Evolutionary conservation across 1,139 yeast species (phyloP).

Genomic region (Pichia kudriavzevii): DNA sequence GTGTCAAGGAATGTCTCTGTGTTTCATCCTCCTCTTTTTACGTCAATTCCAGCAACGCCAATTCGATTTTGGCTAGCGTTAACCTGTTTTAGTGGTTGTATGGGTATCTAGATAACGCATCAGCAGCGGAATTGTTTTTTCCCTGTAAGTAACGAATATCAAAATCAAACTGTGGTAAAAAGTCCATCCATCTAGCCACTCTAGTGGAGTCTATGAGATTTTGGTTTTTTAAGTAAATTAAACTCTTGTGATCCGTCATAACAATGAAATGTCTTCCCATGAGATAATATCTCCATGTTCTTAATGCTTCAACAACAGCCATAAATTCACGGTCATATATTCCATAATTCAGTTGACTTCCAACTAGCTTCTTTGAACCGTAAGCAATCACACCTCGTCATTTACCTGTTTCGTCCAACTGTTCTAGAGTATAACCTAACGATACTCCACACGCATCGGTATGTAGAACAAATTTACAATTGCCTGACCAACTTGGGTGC

Average conservation of each 20-base stretch:
- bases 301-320: conserved; percentile 5
- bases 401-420: conserved; percentile 3
- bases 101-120: conserved; percentile 2
- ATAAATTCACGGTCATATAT: conserved; percentile 3
- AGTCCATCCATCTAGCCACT: conserved; percentile 8
- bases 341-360: conserved; percentile 2
- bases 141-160: conserved; percentile 3
- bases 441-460: conserved; percentile 6
- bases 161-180: conserved; percentile 3
- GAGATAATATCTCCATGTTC: conserved; percentile 4
- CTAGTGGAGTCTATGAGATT: conserved; percentile 1
- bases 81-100: background rate
- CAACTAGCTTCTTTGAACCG: conserved; percentile 2
- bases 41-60: too few relatives aligned
- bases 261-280: conserved; percentile 1
- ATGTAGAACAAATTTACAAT: background rate
- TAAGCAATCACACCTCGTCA: conserved; percentile 2
- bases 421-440: conserved; percentile 5
- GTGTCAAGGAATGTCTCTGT: too few relatives aligned
- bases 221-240: conserved; percentile 2
- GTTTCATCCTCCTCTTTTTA: too few relatives aligned
- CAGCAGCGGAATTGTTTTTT: conserved; percentile 1
- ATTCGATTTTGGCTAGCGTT: too few relatives aligned
- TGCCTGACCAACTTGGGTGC: background rate
- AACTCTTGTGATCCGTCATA: conserved; percentile 3